These are phyloP conservation scores for Calocybe gangraenosa DNA, from an alignment of 768 basidiomycete species.

Conservation along the genomic window DNA sequence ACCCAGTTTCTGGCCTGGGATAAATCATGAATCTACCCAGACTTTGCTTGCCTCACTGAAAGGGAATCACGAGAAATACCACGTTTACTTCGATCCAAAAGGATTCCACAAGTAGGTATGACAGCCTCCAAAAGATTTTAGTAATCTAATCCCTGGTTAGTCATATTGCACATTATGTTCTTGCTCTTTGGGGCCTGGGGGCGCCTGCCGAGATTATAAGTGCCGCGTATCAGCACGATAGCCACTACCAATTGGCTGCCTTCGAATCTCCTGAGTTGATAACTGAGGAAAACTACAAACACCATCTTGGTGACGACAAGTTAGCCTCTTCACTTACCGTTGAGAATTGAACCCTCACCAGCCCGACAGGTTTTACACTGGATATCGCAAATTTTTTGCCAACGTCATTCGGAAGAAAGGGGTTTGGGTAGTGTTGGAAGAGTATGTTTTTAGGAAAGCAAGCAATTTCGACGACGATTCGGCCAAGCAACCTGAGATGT, in stretches of 20 bases:
- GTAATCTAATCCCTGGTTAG: conserved; percentile 8
- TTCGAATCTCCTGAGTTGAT: conserved; percentile 40
- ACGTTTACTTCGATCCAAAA: conserved; percentile 43
- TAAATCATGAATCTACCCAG: conserved; percentile 27
- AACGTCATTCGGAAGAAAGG: conserved; percentile 38
- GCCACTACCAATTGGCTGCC: conserved; percentile 26
- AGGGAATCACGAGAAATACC: conserved; percentile 44
- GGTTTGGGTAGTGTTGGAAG: conserved; percentile 45
- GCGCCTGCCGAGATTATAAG: conserved; percentile 24
- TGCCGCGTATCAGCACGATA: conserved; percentile 31
- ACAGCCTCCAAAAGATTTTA: too few relatives aligned
- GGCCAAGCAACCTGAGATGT: conserved; percentile 46
- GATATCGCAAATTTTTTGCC: conserved; percentile 56
- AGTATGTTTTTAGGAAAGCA: conserved; percentile 52
- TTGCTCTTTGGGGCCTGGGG: conserved; percentile 15
- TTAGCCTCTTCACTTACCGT: conserved; percentile 21
- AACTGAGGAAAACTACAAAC: conserved; percentile 39
- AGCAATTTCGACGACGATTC: conserved; percentile 38
- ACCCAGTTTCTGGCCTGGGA: conserved; percentile 28
- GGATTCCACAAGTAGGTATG: conserved; percentile 47
- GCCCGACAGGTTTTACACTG: conserved; percentile 57
- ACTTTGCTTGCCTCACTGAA: conserved; percentile 30
- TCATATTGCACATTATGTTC: conserved; percentile 22
- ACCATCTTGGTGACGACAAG: conserved; percentile 53
- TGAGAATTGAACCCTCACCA: too few relatives aligned